Evolutionary conservation across 108 stramenopile genomes (phyloP), one percentile per base, ranked within the genome.

Genomic region (Cyclotella kingstonii): DNA sequence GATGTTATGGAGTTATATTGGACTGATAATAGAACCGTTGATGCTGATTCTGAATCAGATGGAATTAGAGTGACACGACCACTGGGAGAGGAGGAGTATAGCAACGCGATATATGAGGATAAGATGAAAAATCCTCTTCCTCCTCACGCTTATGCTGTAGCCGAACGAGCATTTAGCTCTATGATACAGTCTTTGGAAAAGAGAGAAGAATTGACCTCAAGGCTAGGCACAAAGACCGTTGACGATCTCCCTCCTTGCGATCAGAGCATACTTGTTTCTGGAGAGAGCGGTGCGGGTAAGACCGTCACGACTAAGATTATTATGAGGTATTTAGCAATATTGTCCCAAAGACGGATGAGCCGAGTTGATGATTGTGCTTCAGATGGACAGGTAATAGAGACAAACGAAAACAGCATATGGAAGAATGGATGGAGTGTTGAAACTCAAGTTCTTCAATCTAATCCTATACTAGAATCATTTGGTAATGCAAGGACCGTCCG

Each of bases 401-500:
- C 71, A 54, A 81, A 69, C 21, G 78, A 68, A 47, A 38, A 41
- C 21, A 73, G 72, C 38, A 85, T 66, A n/a, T 56, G 79, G 12
- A 30, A 10, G 39, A 52, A 55, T 22, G 62, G 79, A 4, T 28
- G 34, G 5, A 70, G 75, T 46, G 81, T 91, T n/a, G 89, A 90
- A 44, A 67, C 70, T n/a, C 82, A 85, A 66, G 89, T 95, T 0
- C 60, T 95, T 23, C 81, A 90, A 53, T 93, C 88, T 29, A 93
- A 95, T 67, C 95, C 90, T 8, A 77, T 95, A 52, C 60, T 95
- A 15, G 95, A 95, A 75, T 83, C 86, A n/a, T 95, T 95, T 81
- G 95, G 91, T 5, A 95, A 95, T 77, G 95, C 91, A 15, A 54
- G 88, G 42, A 93, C 91, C 14, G 61, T 86, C 5, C 76, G 91